Base-by-base conservation (phyloP, 129 eudicot species). In the Sambucus nigra region DNA sequence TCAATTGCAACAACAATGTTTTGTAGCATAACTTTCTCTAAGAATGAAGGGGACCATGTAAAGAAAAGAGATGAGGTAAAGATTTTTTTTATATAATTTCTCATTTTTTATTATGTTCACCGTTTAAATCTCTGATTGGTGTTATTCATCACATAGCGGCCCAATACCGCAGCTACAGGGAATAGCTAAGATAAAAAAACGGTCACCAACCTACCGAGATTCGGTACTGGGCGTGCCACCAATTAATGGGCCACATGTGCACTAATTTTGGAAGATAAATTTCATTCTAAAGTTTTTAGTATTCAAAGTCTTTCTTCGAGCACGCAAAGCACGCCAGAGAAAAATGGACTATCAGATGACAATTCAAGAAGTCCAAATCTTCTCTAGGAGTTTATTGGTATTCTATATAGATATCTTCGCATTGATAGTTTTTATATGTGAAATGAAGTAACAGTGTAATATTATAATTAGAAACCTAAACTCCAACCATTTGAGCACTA, bases 1-100 rank as follows among this genome's bases (percentile, higher is more conserved):
- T 88, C 98, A 32, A 85, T 91, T 67, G 98, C 95, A 66, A 94
- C 95, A 56, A 91, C 98, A 14, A 91, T 91, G 98, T 95, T 91
- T 65, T 95, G 98, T 38, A 91, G 94, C 74, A 91, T 91, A 44
- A 72, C 83, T 31, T 91, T 91, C 71, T 55, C 82, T 8, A 91
- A 75, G 60, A 69, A 85, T 59, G 61, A 51, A 66, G 98, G 95
- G 41, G 95, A 85, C 44, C 60, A 55, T 61, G 86, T 91, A 38
- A 73, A 57, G 7, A 91, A 91, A 78, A 95, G 98, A 52, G 95
- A 91, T 9, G 98, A 91, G 98, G 98, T 91, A 45, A 58, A 39
- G 45, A 38, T 41, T 51, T 51, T 20, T 18, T 52, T 24, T n/a
- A 23, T 23, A 0, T 53, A 21, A 48, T 54, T 16, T 25, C 16